These are phyloP conservation scores for Colletotrichum tropicale DNA, from an alignment of 2,329 filamentous ascomycete species.

Conservation along the genomic window DNA sequence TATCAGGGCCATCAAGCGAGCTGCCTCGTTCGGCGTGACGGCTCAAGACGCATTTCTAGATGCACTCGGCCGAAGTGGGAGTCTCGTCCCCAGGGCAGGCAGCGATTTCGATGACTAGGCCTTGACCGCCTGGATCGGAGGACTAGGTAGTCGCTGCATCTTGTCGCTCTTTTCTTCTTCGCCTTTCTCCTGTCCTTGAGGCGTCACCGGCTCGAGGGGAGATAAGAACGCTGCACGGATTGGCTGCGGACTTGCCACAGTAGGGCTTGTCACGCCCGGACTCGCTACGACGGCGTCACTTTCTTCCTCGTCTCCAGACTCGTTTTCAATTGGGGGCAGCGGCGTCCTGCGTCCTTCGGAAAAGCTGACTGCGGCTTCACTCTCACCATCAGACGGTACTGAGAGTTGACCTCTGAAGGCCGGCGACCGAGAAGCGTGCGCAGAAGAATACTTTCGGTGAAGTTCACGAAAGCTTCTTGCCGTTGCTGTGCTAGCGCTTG, in stretches of 20 bases:
- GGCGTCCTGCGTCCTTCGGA: constrained; percentile 64
- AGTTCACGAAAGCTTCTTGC: constrained; percentile 68
- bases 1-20: neutral
- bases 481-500: constrained; percentile 71
- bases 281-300: neutral
- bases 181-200: neutral
- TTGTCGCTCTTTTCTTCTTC: constrained; percentile 26
- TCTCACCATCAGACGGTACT: constrained; percentile 62
- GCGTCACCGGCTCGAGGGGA: neutral
- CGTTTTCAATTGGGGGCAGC: constrained; percentile 54
- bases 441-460: constrained; percentile 63
- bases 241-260: neutral
- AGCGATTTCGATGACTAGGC: constrained; percentile 25
- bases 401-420: constrained; percentile 45
- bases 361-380: constrained; percentile 63
- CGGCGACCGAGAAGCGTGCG: constrained; percentile 48
- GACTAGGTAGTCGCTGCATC: constrained; percentile 30
- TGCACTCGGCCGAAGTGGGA: neutral
- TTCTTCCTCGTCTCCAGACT: constrained; percentile 29
- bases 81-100: neutral
- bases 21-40: neutral
- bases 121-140: constrained; percentile 34
- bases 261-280: neutral
- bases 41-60: neutral
- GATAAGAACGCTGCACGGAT: neutral